These are phyloP conservation scores for Trametes gibbosa DNA, from an alignment of 768 basidiomycete species.

Conservation along the genomic window DNA sequence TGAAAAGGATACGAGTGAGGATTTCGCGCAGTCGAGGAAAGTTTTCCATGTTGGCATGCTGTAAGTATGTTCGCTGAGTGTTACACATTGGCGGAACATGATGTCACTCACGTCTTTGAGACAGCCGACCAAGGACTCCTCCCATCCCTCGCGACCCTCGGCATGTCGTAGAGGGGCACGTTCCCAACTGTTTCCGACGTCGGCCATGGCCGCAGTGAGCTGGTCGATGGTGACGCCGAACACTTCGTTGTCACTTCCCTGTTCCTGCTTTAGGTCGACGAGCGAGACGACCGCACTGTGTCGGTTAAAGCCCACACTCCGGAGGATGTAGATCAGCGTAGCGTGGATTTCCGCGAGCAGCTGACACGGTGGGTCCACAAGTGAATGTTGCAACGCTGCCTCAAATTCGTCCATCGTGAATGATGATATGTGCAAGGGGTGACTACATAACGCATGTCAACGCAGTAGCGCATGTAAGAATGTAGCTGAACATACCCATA, in stretches of 20 bases:
- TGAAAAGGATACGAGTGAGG: conserved; percentile 70
- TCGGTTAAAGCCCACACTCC: conserved; percentile 75
- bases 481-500: conserved; percentile 69
- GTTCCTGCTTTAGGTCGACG: conserved; percentile 41
- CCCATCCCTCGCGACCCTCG: conserved; percentile 86
- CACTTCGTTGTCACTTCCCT: conserved; percentile 40
- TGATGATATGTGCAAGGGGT: conserved; percentile 81
- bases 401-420: conserved; percentile 95
- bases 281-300: conserved; percentile 75
- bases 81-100: background rate
- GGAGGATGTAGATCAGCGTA: conserved; percentile 81
- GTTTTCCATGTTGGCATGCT: conserved; percentile 74
- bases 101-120: conserved; percentile 75
- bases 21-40: conserved; percentile 74
- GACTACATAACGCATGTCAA: conserved; percentile 41
- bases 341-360: conserved; percentile 89
- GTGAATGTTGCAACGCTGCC: conserved; percentile 75
- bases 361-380: conserved; percentile 63
- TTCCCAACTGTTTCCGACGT: conserved; percentile 86
- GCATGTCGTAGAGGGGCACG: conserved; percentile 66
- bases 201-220: conserved; percentile 67
- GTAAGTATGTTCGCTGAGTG: conserved; percentile 7
- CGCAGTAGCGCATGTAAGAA: background rate
- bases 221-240: conserved; percentile 62
- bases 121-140: conserved; percentile 85